Evolutionary conservation across 805 yeast genomes (phyloP).

Genomic region (Debaryomyces hansenii): DNA sequence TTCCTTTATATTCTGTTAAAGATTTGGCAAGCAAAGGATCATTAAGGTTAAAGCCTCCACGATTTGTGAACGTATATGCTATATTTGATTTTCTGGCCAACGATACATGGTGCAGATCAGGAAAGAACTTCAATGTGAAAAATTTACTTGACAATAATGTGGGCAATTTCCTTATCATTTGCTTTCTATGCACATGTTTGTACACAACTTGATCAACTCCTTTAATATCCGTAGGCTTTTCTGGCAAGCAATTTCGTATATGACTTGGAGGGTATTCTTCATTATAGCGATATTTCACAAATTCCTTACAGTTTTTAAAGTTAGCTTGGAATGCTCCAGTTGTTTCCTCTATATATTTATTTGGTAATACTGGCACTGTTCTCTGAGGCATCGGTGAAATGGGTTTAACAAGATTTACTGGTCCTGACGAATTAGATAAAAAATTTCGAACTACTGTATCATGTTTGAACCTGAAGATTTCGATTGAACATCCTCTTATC

Average conservation of each 20-base stretch:
- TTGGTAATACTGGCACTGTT: neutral
- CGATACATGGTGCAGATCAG: constrained; percentile 25
- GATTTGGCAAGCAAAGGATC: constrained; percentile 18
- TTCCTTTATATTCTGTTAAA: constrained; percentile 28
- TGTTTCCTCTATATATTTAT: neutral
- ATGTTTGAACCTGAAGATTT: too few species aligned
- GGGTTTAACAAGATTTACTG: too few species aligned
- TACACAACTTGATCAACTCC: constrained; percentile 31
- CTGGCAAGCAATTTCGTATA: constrained; percentile 21
- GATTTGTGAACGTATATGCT: constrained; percentile 34
- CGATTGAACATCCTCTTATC: too few species aligned
- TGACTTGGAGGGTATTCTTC: constrained; percentile 6
- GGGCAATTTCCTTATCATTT: constrained; percentile 13
- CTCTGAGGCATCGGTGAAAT: too few species aligned
- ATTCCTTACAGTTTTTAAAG: constrained; percentile 6
- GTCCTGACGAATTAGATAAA: too few species aligned
- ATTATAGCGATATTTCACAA: neutral
- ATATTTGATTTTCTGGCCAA: constrained; percentile 37
- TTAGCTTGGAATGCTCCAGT: neutral
- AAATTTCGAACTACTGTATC: too few species aligned
- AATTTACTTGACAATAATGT: constrained; percentile 16
- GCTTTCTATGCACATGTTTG: constrained; percentile 8
- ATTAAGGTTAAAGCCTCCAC: constrained; percentile 28
- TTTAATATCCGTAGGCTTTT: constrained; percentile 29
- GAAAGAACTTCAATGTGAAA: constrained; percentile 29